Conservation (phyloP, 1,139 yeast species). For the Yamadazyma dendronema region DNA sequence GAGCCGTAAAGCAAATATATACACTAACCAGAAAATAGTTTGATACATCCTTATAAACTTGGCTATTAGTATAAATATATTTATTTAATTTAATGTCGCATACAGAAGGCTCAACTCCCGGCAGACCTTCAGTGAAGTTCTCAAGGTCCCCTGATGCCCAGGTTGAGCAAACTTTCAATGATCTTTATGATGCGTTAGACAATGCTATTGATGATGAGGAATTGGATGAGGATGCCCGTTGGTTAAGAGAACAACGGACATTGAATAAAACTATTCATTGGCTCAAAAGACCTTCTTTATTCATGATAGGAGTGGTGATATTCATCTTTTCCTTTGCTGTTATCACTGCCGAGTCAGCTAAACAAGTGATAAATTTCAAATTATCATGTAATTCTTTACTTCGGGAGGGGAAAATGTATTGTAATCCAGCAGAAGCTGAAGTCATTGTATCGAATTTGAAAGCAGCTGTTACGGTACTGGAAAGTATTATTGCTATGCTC, state of each 20-base stretch:
- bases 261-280: slow-evolving; percentile 31
- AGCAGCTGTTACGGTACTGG: slow-evolving; percentile 21
- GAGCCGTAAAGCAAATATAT: no score
- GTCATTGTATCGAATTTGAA: slow-evolving; percentile 30
- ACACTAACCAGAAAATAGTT: no score
- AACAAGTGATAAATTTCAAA: slow-evolving; percentile 26
- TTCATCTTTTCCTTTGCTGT: slow-evolving; percentile 25
- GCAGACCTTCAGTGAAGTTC: background rate
- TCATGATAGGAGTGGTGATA: slow-evolving; percentile 25
- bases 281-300: slow-evolving; percentile 34
- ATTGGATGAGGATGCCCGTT: slow-evolving; percentile 35
- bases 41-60: no score
- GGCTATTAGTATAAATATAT: no score
- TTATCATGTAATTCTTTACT: slow-evolving; percentile 33
- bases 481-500: slow-evolving; percentile 27
- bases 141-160: slow-evolving; percentile 10
- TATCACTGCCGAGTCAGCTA: slow-evolving; percentile 29
- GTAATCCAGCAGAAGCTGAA: slow-evolving; percentile 36
- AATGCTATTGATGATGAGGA: slow-evolving; percentile 21
- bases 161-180: slow-evolving; percentile 26
- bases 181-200: slow-evolving; percentile 32
- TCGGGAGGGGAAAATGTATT: slow-evolving; percentile 15
- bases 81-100: no score
- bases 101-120: no score
- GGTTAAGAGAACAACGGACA: slow-evolving; percentile 39